Percentiles rank a stretch among this genome's conserved stretches.
These are phyloP conservation scores for Annulohypoxylon moriforme DNA, from an alignment of 495 filamentous ascomycete genomes.

Conservation along the genomic window DNA sequence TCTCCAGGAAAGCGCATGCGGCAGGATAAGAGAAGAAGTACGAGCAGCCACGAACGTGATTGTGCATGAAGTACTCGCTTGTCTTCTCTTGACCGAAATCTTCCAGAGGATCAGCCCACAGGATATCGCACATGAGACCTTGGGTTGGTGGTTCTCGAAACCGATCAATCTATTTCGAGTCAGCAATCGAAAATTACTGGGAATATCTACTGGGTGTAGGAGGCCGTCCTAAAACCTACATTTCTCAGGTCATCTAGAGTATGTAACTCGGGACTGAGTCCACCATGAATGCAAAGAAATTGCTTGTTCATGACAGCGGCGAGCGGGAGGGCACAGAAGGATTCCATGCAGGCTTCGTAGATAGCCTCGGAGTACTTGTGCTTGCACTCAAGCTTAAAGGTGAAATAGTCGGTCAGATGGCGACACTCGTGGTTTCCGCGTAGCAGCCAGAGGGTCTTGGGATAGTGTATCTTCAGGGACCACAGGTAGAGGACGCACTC, in stretches of 20 bases:
- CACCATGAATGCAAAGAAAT: conserved; percentile 97
- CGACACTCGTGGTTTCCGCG: conserved; percentile 98
- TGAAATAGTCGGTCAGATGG: conserved; percentile 99
- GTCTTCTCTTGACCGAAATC: conserved; percentile 99
- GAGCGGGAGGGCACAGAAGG: conserved; percentile 93
- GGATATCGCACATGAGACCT: conserved; percentile 97
- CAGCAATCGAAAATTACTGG: conserved; percentile 24
- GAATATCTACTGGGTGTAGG: neutral
- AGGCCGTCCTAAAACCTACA: conserved; percentile 60
- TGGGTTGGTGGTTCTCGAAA: conserved; percentile 98
- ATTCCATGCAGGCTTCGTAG: conserved; percentile 98
- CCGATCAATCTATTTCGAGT: conserved; percentile 80
- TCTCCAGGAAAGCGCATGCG: conserved; percentile 97
- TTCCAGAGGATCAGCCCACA: conserved; percentile 98
- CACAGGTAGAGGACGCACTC: conserved; percentile 98
- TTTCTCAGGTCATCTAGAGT: conserved; percentile 92
- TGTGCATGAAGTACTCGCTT: conserved; percentile 95
- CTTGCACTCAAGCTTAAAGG: conserved; percentile 99
- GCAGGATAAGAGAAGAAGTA: conserved; percentile 99
- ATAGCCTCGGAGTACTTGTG: conserved; percentile 98
- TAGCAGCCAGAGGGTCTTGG: conserved; percentile 94
- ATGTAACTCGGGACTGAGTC: conserved; percentile 93
- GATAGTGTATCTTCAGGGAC: conserved; percentile 99
- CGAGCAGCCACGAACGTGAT: conserved; percentile 97
- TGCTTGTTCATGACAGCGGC: conserved; percentile 99